A percentile compares a stretch with the other conserved stretches of the same genome.
These are phyloP conservation scores for Trypanosoma melophagium DNA, from an alignment of 208 protist genomes.

Conservation along the genomic window DNA sequence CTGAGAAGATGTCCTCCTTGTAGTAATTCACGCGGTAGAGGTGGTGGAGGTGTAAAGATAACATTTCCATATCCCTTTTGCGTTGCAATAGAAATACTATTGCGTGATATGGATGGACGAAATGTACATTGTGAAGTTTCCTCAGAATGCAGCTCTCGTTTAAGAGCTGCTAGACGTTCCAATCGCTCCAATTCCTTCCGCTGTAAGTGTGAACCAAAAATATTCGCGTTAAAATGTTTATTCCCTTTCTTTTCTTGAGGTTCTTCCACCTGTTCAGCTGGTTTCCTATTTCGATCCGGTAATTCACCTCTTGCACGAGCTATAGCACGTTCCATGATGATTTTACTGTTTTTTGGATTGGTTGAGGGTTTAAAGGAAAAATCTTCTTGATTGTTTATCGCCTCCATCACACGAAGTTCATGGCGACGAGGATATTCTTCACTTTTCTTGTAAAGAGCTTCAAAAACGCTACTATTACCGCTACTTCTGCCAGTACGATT, in stretches of 20 bases:
- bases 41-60: not conserved
- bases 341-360: conserved; percentile 23
- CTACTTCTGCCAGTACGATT: not conserved
- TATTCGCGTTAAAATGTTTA: conserved; percentile 20
- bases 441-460: conserved; percentile 34
- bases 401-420: conserved; percentile 26
- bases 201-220: conserved; percentile 32
- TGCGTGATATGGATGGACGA: conserved; percentile 32
- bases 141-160: conserved; percentile 5
- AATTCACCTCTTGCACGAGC: conserved; percentile 23
- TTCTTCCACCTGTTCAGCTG: not conserved
- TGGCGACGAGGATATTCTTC: conserved; percentile 31
- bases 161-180: conserved; percentile 10
- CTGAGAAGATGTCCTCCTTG: too few relatives aligned
- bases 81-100: conserved; percentile 12
- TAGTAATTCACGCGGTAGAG: not conserved
- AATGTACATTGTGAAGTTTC: conserved; percentile 37
- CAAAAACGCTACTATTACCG: conserved; percentile 28
- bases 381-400: conserved; percentile 21
- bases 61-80: conserved; percentile 24
- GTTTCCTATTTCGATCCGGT: conserved; percentile 7
- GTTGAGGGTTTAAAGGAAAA: conserved; percentile 29
- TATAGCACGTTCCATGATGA: conserved; percentile 33
- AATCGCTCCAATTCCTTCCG: conserved; percentile 20
- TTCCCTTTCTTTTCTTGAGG: not conserved